These are phyloP conservation scores for Triticum dicoccoides DNA, from an alignment of 176 grass and related monocot genomes.

Conservation along the genomic window DNA sequence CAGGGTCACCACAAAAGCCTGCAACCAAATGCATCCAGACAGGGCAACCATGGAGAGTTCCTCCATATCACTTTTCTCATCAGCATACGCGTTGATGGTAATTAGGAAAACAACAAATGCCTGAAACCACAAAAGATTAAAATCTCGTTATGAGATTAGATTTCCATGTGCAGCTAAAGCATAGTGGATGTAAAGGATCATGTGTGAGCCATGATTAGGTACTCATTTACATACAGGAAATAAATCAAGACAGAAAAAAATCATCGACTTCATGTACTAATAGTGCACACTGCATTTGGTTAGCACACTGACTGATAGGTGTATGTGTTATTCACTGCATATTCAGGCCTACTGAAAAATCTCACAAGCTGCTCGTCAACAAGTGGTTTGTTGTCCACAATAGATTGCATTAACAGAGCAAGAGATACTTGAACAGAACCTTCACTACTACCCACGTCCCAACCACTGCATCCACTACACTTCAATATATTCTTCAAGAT, in stretches of 20 bases:
- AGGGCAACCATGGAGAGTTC: constrained; percentile 89
- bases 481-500: constrained; percentile 20
- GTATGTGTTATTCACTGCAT: background rate
- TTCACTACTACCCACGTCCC: background rate
- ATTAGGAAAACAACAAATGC: constrained; percentile 69
- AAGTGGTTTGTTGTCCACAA: background rate
- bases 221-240: background rate
- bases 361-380: background rate
- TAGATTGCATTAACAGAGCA: constrained; percentile 8
- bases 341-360: background rate
- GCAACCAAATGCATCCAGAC: constrained; percentile 92
- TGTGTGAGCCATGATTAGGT: background rate
- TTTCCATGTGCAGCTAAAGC: background rate
- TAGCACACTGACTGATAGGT: background rate
- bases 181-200: background rate
- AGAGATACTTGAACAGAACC: background rate
- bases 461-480: background rate
- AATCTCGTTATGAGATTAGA: background rate
- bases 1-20: constrained; percentile 83
- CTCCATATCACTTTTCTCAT: constrained; percentile 80
- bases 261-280: background rate
- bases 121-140: constrained; percentile 43
- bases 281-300: background rate
- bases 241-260: constrained; percentile 7
- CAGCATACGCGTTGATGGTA: constrained; percentile 57